Evolutionary conservation across 345 rosid species (phyloP).

Genomic region (Melaleuca alternifolia): DNA sequence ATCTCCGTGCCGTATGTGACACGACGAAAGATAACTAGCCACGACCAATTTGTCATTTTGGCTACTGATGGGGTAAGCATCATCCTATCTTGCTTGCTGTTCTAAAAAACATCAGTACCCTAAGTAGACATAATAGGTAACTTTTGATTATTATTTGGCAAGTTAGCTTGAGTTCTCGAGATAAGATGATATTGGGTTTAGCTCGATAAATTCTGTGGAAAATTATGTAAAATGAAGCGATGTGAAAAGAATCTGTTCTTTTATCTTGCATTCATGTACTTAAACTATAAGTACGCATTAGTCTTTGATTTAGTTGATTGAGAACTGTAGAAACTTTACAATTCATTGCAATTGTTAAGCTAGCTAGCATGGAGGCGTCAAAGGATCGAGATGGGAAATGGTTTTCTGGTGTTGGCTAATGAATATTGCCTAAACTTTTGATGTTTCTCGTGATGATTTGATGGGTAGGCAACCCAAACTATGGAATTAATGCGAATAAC

Average conservation of each 20-base stretch:
- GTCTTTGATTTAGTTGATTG: not conserved
- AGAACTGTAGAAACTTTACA: not conserved
- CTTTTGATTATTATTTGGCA: not conserved
- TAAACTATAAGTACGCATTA: not conserved
- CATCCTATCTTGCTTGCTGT: not conserved
- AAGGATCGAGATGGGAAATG: not conserved
- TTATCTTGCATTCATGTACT: not conserved
- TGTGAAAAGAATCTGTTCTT: not conserved
- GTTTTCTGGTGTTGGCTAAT: not conserved
- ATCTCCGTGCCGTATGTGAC: conserved; percentile 69
- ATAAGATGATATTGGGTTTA: not conserved
- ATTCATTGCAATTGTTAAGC: not conserved
- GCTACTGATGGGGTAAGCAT: conserved; percentile 70
- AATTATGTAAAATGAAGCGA: not conserved
- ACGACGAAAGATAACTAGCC: conserved; percentile 36
- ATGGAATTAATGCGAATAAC: not conserved
- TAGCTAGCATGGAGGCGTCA: not conserved
- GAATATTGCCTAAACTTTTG: not conserved
- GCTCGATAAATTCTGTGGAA: not conserved
- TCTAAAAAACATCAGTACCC: not conserved
- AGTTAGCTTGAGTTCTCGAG: not conserved
- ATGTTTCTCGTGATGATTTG: not conserved
- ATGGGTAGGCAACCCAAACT: not conserved
- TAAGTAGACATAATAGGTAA: not conserved
- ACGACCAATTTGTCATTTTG: conserved; percentile 65